A percentile compares a stretch with the other conserved stretches of the same genome.
These are phyloP conservation scores for Durotheca rogersii DNA, from an alignment of 495 filamentous ascomycete genomes.

Conservation along the genomic window DNA sequence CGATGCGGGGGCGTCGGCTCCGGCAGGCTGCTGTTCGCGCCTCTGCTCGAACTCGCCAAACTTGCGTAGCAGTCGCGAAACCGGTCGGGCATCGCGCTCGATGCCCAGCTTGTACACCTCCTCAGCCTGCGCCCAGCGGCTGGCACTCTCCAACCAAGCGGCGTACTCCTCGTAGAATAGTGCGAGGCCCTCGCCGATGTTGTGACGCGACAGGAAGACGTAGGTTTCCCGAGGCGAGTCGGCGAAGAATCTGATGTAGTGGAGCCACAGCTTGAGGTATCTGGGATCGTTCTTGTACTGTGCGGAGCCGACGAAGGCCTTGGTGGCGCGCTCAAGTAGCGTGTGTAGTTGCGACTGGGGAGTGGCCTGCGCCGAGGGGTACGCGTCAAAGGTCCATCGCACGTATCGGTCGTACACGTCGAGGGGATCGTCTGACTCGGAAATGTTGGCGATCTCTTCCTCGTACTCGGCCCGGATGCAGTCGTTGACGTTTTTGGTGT, in stretches of 20 bases:
- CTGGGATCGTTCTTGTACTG: conserved; percentile 95
- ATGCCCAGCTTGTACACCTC: conserved; percentile 90
- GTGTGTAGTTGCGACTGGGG: conserved; percentile 83
- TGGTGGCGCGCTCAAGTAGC: conserved; percentile 88
- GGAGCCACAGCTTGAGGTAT: conserved; percentile 90
- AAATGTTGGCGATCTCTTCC: conserved; percentile 70
- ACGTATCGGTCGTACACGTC: conserved; percentile 97
- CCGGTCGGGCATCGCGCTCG: conserved; percentile 81
- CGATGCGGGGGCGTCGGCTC: conserved; percentile 67
- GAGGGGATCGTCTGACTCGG: conserved; percentile 90
- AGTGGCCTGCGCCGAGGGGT: conserved; percentile 92
- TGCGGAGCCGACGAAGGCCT: conserved; percentile 73
- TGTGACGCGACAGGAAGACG: conserved; percentile 84
- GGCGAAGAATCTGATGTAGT: conserved; percentile 88
- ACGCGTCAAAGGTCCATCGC: conserved; percentile 92
- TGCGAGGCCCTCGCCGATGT: conserved; percentile 81
- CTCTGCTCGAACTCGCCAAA: conserved; percentile 86
- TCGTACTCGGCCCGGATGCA: conserved; percentile 81
- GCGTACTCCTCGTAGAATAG: conserved; percentile 99
- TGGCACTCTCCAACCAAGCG: conserved; percentile 81
- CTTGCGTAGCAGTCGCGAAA: conserved; percentile 78
- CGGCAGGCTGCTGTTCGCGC: conserved; percentile 60
- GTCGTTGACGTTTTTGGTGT: conserved; percentile 75
- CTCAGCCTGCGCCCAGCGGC: conserved; percentile 86
- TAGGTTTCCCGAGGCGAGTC: conserved; percentile 91